Conservation (phyloP, 2,329 filamentous ascomycete species). For the Pseudocercospora crystallina region DNA sequence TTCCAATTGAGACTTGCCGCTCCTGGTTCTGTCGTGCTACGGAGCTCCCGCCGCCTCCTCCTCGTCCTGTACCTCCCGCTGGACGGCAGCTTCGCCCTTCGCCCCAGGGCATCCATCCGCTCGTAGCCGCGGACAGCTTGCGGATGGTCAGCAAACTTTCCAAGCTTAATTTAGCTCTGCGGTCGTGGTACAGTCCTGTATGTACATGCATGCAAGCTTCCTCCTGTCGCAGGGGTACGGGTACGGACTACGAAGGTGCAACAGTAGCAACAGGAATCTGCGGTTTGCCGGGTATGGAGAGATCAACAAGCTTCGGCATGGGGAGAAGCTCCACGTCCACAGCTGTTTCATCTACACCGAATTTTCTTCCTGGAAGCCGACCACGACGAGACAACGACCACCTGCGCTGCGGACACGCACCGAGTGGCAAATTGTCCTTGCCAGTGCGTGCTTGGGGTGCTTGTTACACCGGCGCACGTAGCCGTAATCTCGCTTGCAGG, state of each 20-base stretch:
- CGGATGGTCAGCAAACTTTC: conserved; percentile 17
- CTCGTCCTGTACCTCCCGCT: too few relatives aligned
- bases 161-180: conserved; percentile 1
- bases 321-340: conserved; percentile 5
- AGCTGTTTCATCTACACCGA: conserved; percentile 10
- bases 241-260: neutral
- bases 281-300: too few relatives aligned
- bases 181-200: neutral
- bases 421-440: conserved; percentile 19
- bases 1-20: conserved; percentile 5
- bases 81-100: conserved; percentile 11
- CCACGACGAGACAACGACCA: neutral
- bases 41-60: too few relatives aligned
- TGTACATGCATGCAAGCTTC: neutral
- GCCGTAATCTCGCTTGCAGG: conserved; percentile 18
- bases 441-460: neutral
- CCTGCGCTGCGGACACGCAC: neutral
- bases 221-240: conserved; percentile 17
- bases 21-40: too few relatives aligned
- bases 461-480: conserved; percentile 1
- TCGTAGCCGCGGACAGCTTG: conserved; percentile 10
- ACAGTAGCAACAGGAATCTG: neutral
- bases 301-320: conserved; percentile 7
- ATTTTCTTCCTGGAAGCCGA: conserved; percentile 5
- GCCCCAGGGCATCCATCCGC: conserved; percentile 13